These are phyloP conservation scores for Pyricularia grisea DNA, from an alignment of 2,329 filamentous ascomycete genomes.

Conservation along the genomic window DNA sequence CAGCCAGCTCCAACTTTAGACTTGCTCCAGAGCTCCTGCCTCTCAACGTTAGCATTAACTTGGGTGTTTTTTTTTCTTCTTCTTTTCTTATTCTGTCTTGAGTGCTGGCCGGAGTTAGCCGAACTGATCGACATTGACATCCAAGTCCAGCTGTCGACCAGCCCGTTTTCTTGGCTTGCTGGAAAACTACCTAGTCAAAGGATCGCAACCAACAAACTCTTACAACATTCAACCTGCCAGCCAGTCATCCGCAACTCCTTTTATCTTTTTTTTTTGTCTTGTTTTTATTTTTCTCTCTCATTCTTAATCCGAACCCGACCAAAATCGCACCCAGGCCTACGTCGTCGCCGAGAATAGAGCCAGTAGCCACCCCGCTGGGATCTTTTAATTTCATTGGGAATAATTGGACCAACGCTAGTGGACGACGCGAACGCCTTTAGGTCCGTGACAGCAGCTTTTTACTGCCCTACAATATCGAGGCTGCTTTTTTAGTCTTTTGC, in stretches of 20 bases:
- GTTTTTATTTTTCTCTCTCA: background rate
- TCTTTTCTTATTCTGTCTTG: background rate
- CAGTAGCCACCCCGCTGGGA: background rate
- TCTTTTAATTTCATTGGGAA: background rate
- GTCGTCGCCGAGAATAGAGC: background rate
- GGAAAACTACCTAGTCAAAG: background rate
- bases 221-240: background rate
- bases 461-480: background rate
- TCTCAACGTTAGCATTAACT: background rate
- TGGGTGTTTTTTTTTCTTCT: too few species aligned
- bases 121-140: background rate
- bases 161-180: slow-evolving; percentile 1
- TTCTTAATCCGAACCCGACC: background rate
- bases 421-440: background rate
- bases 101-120: background rate
- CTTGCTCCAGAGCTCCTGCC: background rate
- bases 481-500: background rate
- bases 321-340: too few species aligned
- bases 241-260: background rate
- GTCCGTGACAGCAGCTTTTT: background rate
- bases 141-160: background rate
- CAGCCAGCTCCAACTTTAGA: background rate
- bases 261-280: background rate
- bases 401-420: background rate
- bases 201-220: background rate